Percentiles rank a stretch among this genome's conserved stretches.
These are phyloP conservation scores for Haplosporangium sp. DNA, from an alignment of 371 early-diverging fungal genomes.

Conservation along the genomic window DNA sequence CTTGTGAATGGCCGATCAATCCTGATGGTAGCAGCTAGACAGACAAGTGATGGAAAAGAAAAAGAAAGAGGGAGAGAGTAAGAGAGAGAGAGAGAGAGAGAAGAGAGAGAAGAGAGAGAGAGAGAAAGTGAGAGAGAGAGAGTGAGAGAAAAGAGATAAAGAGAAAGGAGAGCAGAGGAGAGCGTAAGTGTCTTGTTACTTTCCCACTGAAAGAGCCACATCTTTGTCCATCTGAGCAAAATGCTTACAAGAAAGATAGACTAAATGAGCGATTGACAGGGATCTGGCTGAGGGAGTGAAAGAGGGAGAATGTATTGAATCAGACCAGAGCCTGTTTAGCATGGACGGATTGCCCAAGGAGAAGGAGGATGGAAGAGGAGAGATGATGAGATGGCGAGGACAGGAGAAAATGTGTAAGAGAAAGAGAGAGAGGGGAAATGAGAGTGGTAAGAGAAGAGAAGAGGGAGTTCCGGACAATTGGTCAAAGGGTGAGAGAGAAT, in stretches of 20 bases:
- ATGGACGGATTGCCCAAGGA: not conserved
- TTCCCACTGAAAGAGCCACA: too few relatives aligned
- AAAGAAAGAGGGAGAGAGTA: conserved; percentile 1
- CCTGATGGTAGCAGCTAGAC: too few relatives aligned
- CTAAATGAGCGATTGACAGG: too few relatives aligned
- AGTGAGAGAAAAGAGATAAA: not conserved
- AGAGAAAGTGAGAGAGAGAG: conserved; percentile 1
- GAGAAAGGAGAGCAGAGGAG: too few relatives aligned
- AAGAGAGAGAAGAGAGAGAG: not conserved
- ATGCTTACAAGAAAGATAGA: too few relatives aligned
- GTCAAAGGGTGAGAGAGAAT: too few relatives aligned
- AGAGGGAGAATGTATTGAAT: not conserved
- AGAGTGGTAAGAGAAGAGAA: too few relatives aligned
- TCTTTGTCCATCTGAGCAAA: too few relatives aligned
- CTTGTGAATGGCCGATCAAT: too few relatives aligned
- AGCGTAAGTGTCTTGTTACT: too few relatives aligned
- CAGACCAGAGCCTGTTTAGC: not conserved
- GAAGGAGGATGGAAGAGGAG: not conserved
- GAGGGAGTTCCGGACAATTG: too few relatives aligned
- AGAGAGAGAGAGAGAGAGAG: not conserved
- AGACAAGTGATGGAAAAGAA: not conserved
- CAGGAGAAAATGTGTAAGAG: not conserved
- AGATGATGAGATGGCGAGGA: not conserved
- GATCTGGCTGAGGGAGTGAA: too few relatives aligned
- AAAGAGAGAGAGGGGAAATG: not conserved